Percentiles rank a stretch among this genome's conserved stretches.
phyloP scores from a whole-genome alignment of 2,329 filamentous ascomycete genomes.

The Periconia digitata region DNA sequence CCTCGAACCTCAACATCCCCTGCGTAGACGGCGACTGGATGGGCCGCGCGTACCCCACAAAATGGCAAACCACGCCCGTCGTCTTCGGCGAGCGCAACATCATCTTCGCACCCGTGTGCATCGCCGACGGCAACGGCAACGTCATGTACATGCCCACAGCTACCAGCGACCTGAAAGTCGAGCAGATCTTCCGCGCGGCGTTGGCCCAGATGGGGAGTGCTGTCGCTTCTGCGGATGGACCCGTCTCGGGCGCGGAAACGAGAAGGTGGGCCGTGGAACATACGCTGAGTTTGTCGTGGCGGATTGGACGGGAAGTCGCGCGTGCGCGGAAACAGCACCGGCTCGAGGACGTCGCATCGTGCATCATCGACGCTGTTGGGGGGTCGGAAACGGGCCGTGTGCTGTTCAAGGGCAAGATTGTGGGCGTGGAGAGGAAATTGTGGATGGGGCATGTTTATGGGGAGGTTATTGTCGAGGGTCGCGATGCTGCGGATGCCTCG shows the following conservation, averaged over 20 bases:
- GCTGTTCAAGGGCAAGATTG: slow-evolving; percentile 50
- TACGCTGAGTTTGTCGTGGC: slow-evolving; percentile 42
- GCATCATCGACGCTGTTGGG: slow-evolving; percentile 48
- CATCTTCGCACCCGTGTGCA: slow-evolving; percentile 41
- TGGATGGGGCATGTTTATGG: slow-evolving; percentile 48
- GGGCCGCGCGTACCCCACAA: slow-evolving; percentile 52
- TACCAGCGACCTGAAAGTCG: slow-evolving; percentile 41
- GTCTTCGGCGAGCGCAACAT: slow-evolving; percentile 46
- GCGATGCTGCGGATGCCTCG: slow-evolving; percentile 4
- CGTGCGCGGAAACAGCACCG: slow-evolving; percentile 38
- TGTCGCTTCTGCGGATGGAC: slow-evolving; percentile 40
- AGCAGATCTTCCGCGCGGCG: slow-evolving; percentile 41
- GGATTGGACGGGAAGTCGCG: slow-evolving; percentile 41
- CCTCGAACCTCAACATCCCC: slow-evolving; percentile 44
- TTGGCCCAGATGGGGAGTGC: slow-evolving; percentile 40
- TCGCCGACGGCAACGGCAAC: slow-evolving; percentile 48
- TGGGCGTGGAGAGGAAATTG: slow-evolving; percentile 46
- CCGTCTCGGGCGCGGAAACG: slow-evolving; percentile 41
- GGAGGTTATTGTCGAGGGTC: slow-evolving; percentile 44
- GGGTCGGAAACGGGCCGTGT: slow-evolving; percentile 40
- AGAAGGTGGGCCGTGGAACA: slow-evolving; percentile 43
- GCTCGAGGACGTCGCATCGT: slow-evolving; percentile 40
- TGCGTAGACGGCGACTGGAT: slow-evolving; percentile 53
- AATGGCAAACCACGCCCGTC: slow-evolving; percentile 48
- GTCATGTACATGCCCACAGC: slow-evolving; percentile 42